phyloP scores from a whole-genome alignment of 225 moss, liverwort and hornwort genomes.

The Bryoerythrophyllum caledonicum region DNA sequence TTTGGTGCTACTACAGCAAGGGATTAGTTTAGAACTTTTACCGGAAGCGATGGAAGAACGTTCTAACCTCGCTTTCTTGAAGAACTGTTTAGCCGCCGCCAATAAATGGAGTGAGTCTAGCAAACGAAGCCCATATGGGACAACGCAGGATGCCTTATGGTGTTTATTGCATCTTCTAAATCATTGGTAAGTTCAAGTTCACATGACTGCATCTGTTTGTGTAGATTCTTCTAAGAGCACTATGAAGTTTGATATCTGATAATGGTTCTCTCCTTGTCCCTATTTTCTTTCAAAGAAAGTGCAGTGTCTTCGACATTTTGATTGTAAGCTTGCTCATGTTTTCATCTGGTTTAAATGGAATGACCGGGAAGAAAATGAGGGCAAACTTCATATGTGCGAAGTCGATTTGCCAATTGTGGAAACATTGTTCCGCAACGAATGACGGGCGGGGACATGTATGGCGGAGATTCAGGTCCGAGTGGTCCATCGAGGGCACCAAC shows the following conservation, averaged over 20 bases:
- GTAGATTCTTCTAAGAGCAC: conserved; percentile 12
- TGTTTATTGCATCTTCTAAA: conserved; percentile 54
- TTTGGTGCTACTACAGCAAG: conserved; percentile 64
- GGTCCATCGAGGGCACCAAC: too few relatives aligned
- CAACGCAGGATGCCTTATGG: conserved; percentile 34
- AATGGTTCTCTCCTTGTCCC: neutral
- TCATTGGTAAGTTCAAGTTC: conserved; percentile 42
- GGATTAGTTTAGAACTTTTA: conserved; percentile 52
- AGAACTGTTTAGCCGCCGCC: conserved; percentile 53
- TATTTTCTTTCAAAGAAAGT: neutral
- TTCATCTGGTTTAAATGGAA: conserved; percentile 79
- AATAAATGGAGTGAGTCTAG: conserved; percentile 42
- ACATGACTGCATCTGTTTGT: neutral
- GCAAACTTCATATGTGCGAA: too few relatives aligned
- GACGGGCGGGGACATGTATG: too few relatives aligned
- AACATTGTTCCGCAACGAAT: too few relatives aligned
- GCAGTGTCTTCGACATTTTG: neutral
- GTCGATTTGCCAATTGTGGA: too few relatives aligned
- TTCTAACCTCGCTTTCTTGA: conserved; percentile 41
- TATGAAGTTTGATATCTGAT: neutral
- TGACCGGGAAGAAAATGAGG: conserved; percentile 85
- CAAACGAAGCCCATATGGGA: conserved; percentile 31
- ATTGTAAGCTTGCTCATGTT: conserved; percentile 16
- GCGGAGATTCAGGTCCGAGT: too few relatives aligned
- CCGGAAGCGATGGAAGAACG: conserved; percentile 34